Base-by-base conservation (phyloP, 768 basidiomycete genomes). In the Russula lepida region DNA sequence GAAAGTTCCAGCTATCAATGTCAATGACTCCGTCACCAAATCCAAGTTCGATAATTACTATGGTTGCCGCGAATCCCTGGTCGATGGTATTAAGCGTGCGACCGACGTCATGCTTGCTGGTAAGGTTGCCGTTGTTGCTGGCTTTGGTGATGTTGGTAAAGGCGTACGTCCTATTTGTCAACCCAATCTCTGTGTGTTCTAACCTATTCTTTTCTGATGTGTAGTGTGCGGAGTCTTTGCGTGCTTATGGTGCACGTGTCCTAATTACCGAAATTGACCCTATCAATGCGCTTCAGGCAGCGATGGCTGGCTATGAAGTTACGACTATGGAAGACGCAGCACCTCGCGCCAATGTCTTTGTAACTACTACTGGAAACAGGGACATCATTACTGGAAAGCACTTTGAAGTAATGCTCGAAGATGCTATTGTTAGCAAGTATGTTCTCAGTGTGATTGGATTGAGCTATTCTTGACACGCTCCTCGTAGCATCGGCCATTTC, bases 61-160 rank as follows among this genome's bases (percentile, higher is more conserved):
- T 74, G 97, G 97, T 64, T 99, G 97, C 79, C 92, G 97, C 71
- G 97, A 99, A 77, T 99, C 97, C 33, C 90, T 99, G 65, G 97
- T 99, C 63, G 97, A 99, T 73, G 97, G 97, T 69, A 98, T 99
- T 80, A 99, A 99, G 84, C 94, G 97, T 71, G 97, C 97, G 62
- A 99, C 97, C 66, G 97, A 99, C 74, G 92, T 99, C 74, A 99
- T 99, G 97, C 86, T 99, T 74, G 97, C 97, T 67, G 97, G 95
- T 56, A 99, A 99, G 79, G 95, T 99, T 67, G 95, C 94, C 56
- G 92, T 98, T 66, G 97, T 99, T 68, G 97, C 97, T 67, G 97
- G 97, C 59, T 99, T 87, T 75, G 97, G 97, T 77, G 97, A 99
- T 71, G 97, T 99, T 67, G 97, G 97, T 68, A 99, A 99, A 77